phyloP scores from a whole-genome alignment of 2,329 filamentous ascomycete genomes.

The Chrysoporthe austroafricana region DNA sequence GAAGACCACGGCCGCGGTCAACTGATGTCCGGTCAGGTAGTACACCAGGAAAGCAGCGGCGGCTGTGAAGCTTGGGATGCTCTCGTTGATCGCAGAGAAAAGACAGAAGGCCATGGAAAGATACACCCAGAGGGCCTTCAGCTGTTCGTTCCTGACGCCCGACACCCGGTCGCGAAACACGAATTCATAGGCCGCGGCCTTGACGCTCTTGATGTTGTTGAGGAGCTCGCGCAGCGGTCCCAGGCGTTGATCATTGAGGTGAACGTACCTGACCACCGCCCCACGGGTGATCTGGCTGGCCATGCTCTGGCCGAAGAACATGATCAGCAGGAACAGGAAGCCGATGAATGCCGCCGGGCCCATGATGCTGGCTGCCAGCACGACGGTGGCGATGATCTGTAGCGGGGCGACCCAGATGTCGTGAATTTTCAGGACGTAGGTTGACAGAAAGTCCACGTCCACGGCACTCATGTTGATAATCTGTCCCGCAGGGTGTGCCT shows the following conservation, averaged over 20 bases:
- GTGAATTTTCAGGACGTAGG: constrained; percentile 14
- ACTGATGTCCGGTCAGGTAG: constrained; percentile 8
- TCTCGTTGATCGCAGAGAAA: constrained; percentile 2
- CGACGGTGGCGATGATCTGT: constrained; percentile 5
- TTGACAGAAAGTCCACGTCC: constrained; percentile 16
- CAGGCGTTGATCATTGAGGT: constrained; percentile 15
- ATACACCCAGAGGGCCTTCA: constrained; percentile 15
- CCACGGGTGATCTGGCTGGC: constrained; percentile 11
- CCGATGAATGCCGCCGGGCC: constrained; percentile 11
- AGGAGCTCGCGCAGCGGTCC: constrained; percentile 16
- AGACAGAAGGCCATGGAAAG: constrained; percentile 9
- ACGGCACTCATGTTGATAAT: constrained; percentile 20
- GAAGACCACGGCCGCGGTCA: constrained; percentile 18
- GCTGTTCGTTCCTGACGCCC: constrained; percentile 6
- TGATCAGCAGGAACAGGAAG: constrained; percentile 3
- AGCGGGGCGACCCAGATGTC: constrained; percentile 17
- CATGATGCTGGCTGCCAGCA: constrained; percentile 10
- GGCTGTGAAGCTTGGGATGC: constrained; percentile 15
- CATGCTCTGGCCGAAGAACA: constrained; percentile 16
- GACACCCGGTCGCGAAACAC: constrained; percentile 8
- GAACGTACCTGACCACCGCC: constrained; percentile 9
- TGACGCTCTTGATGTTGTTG: constrained; percentile 18
- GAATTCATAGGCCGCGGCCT: constrained; percentile 13
- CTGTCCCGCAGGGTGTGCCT: constrained; percentile 9
- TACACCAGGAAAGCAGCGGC: constrained; percentile 10